A percentile compares a stretch with the other conserved stretches of the same genome.
Conservation (phyloP, 257 asterid genomes). For the Solanum infundibuliforme region DNA sequence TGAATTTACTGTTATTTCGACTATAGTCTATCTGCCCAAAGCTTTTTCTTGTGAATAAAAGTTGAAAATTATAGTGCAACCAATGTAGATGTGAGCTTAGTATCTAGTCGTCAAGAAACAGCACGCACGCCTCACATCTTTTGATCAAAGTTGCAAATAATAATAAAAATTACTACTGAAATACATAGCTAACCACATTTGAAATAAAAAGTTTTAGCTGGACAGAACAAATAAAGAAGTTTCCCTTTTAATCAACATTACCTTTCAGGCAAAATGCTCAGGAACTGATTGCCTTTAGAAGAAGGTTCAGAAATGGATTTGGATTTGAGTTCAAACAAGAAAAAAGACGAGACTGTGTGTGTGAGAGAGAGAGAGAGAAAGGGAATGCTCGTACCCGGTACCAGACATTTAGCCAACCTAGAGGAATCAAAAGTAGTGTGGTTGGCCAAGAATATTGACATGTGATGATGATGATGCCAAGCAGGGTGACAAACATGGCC, state of each 20-base stretch:
- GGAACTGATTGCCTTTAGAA: neutral
- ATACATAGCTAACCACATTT: neutral
- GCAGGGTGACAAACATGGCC: conserved; percentile 43
- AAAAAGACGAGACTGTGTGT: neutral
- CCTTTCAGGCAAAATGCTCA: neutral
- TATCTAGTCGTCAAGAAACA: neutral
- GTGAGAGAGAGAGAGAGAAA: neutral
- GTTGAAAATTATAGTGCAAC: neutral
- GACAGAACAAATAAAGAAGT: neutral
- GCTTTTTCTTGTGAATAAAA: neutral
- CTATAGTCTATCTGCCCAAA: neutral
- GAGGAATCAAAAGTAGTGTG: conserved; percentile 61
- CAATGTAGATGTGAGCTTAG: neutral
- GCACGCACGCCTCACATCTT: neutral
- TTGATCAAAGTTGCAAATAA: neutral
- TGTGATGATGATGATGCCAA: conserved; percentile 66
- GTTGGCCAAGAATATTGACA: conserved; percentile 98
- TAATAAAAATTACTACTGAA: neutral
- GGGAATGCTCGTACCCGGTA: conserved; percentile 48
- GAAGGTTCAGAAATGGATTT: neutral
- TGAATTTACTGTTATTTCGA: neutral
- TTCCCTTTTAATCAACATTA: neutral
- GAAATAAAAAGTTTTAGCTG: neutral
- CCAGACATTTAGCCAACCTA: conserved; percentile 90
- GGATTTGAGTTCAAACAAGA: neutral